Evolutionary conservation across 805 yeast species (phyloP), one percentile per base, ranked within the genome.

Genomic region (Kodamaea jinghongensis): DNA sequence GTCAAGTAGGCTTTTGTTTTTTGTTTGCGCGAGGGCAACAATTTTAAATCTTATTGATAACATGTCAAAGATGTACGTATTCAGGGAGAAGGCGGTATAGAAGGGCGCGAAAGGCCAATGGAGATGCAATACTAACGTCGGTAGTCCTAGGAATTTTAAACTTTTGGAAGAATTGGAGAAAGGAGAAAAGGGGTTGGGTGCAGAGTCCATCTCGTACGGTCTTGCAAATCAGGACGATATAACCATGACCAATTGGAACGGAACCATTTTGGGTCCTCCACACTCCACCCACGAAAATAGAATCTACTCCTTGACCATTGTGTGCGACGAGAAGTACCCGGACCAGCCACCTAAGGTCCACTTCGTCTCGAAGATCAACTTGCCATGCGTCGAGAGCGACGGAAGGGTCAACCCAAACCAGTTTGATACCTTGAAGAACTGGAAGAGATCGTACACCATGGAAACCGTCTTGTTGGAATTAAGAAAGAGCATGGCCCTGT

Each of bases 221-320:
- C 74, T 93, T 34, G 81, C 87, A 16, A 91, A 87, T 54, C 81
- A 84, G 46, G 96, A 86, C 54, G 99, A 93, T 60, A 86, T 90
- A 50, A 71, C 89, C 37, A 87, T 93, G 95, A 85, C 96, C 8
- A 66, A 83, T 54, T 93, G 99, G 99, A 93, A 90, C 65, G 99
- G 97, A 9, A 93, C 99, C 25, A 91, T 93, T 38, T 70, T 93
- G 48, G 99, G 99, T 0, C 99, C 99, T 3, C 99, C 99, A 26
- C 95, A 86, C 55, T 64, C 70, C 10, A 78, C 78, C 17, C 97
- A 91, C 60, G 97, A 90, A 61, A 93, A 93, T 63, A 76, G 99
- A 57, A 93, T 93, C 47, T 93, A 93, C 61, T 82, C 87, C 26
- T 71, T 93, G 41, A 79, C 76, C 38, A 79, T 93, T 35, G 80